Evolutionary conservation across 2,329 filamentous ascomycete genomes (phyloP).

Genomic region (Fusarium kyushuense): DNA sequence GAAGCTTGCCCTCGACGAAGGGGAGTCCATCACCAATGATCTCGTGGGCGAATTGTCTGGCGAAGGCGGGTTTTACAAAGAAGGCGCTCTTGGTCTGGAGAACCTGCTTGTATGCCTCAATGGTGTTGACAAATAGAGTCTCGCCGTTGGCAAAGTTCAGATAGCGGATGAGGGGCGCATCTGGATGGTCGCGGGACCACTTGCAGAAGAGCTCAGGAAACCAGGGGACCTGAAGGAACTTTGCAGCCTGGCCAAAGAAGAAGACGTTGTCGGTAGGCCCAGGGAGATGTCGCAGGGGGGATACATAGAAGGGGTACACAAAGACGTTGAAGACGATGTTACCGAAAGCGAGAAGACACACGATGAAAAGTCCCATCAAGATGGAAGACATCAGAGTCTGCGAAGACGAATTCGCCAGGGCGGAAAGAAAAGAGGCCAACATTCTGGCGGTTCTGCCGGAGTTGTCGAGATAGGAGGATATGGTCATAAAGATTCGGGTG

Average conservation of each 20-base stretch:
- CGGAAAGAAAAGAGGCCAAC: background rate
- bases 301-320: conserved; percentile 58
- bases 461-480: background rate
- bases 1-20: conserved; percentile 53
- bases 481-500: background rate
- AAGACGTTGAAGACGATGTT: conserved; percentile 47
- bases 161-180: conserved; percentile 48
- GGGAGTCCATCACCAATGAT: conserved; percentile 51
- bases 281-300: conserved; percentile 59
- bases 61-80: conserved; percentile 47
- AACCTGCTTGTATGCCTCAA: conserved; percentile 46
- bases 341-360: background rate
- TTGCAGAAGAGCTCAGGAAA: conserved; percentile 47
- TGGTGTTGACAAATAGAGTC: conserved; percentile 45
- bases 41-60: conserved; percentile 44
- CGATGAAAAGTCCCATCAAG: background rate
- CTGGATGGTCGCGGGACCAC: conserved; percentile 48
- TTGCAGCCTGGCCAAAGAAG: conserved; percentile 57
- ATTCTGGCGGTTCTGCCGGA: conserved; percentile 2
- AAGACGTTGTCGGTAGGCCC: conserved; percentile 57
- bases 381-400: background rate
- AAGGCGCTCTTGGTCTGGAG: conserved; percentile 45
- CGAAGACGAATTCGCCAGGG: conserved; percentile 3
- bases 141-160: conserved; percentile 45
- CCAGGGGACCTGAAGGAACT: conserved; percentile 48